phyloP scores from a whole-genome alignment of 2,329 filamentous ascomycete genomes.

The Blastomyces parvus region DNA sequence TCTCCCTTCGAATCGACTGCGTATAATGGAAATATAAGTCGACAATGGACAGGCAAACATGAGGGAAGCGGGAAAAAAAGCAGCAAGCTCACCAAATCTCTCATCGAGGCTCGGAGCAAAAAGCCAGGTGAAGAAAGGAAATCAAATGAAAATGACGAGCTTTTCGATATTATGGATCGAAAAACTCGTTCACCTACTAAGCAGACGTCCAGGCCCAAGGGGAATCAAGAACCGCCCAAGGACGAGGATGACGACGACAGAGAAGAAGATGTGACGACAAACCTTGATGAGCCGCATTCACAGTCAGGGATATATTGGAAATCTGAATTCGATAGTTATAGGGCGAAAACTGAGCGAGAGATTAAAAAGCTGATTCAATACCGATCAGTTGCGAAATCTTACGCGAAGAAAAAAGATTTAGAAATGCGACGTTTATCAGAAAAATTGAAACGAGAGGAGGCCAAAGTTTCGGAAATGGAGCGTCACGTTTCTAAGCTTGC shows the following conservation, averaged over 20 bases:
- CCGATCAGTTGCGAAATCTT: conserved; percentile 50
- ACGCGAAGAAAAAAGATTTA: conserved; percentile 50
- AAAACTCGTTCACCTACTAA: neutral
- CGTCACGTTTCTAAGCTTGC: conserved; percentile 35
- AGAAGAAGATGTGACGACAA: conserved; percentile 42
- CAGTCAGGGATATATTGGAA: conserved; percentile 55
- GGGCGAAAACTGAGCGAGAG: conserved; percentile 48
- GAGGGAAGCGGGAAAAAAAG: conserved; percentile 19
- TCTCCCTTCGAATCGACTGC: conserved; percentile 35
- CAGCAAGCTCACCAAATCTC: conserved; percentile 34
- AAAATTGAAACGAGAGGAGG: conserved; percentile 44
- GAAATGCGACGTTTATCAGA: conserved; percentile 45
- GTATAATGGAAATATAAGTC: conserved; percentile 41
- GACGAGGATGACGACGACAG: conserved; percentile 20
- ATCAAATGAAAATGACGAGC: conserved; percentile 15
- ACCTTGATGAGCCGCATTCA: conserved; percentile 46
- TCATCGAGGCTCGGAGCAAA: conserved; percentile 31
- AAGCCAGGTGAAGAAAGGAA: conserved; percentile 6
- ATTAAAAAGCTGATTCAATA: conserved; percentile 53
- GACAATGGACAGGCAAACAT: conserved; percentile 14
- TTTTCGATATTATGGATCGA: conserved; percentile 21
- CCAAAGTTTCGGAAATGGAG: conserved; percentile 37
- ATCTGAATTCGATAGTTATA: conserved; percentile 50
- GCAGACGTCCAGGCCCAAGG: neutral
- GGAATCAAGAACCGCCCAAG: conserved; percentile 6